Percentiles rank a stretch among this genome's conserved stretches.
Conservation (phyloP, 2,329 filamentous ascomycete genomes). For the Fonsecaea pugnacius region DNA sequence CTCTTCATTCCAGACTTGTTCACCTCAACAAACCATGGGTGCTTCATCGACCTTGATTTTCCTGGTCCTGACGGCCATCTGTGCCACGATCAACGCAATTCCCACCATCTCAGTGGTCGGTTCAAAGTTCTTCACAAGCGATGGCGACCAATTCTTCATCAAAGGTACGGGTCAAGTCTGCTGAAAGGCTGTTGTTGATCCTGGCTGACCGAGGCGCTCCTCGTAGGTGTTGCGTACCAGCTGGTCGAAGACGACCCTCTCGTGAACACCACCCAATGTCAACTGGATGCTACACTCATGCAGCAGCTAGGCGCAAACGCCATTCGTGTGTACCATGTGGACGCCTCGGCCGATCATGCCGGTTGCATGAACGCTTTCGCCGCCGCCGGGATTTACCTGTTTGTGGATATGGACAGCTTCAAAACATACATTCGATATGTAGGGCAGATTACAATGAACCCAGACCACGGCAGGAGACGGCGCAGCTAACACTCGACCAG, state of each 20-base stretch:
- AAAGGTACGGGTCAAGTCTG: conserved; percentile 62
- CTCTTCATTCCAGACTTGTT: not conserved
- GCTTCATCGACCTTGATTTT: conserved; percentile 15
- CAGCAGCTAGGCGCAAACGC: conserved; percentile 78
- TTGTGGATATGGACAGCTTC: conserved; percentile 73
- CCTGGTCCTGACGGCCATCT: conserved; percentile 31
- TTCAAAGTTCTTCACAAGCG: conserved; percentile 81
- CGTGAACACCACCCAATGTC: conserved; percentile 74
- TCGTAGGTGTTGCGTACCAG: conserved; percentile 72
- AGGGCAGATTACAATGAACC: conserved; percentile 25
- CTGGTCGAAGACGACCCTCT: conserved; percentile 74
- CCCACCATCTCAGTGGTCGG: conserved; percentile 66
- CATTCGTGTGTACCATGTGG: conserved; percentile 87
- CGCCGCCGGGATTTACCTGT: conserved; percentile 79
- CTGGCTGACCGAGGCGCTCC: conserved; percentile 9
- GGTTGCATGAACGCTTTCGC: conserved; percentile 81
- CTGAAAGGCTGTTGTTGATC: not conserved
- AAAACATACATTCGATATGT: conserved; percentile 51
- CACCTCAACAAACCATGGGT: conserved; percentile 19
- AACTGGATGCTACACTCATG: conserved; percentile 76
- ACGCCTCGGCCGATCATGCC: conserved; percentile 70
- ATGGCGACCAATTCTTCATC: conserved; percentile 81
- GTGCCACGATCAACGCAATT: conserved; percentile 50
- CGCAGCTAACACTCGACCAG: conserved; percentile 20
- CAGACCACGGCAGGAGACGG: conserved; percentile 8